Evolutionary conservation across 2,329 filamentous ascomycete species (phyloP).

Genomic region (Aspergillus hiratsukae): DNA sequence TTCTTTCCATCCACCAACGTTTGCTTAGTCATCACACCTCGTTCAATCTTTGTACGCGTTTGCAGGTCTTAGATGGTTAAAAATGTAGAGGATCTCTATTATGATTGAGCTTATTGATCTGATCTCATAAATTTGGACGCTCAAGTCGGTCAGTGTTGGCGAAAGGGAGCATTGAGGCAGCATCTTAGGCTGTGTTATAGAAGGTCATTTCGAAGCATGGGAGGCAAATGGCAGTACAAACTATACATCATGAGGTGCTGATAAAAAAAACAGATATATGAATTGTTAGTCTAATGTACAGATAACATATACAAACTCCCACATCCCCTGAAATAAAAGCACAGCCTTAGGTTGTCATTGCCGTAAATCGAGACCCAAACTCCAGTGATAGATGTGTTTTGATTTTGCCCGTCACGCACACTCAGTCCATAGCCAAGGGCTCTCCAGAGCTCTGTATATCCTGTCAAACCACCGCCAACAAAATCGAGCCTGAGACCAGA

Average conservation of each 20-base stretch:
- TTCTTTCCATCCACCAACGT: not conserved
- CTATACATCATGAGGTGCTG: not conserved
- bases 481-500: not conserved
- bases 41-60: not conserved
- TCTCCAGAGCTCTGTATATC: not conserved
- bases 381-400: conserved; percentile 6
- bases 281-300: conserved; percentile 20
- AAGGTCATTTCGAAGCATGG: no score
- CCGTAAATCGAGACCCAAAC: conserved; percentile 6
- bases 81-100: no score
- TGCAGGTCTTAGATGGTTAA: no score
- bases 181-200: no score
- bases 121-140: no score
- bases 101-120: no score
- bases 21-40: not conserved
- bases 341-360: conserved; percentile 14
- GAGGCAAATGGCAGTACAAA: no score
- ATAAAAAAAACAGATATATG: not conserved
- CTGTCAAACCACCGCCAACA: not conserved
- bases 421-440: conserved; percentile 10
- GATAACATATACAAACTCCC: conserved; percentile 8
- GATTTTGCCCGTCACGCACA: not conserved
- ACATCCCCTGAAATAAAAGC: conserved; percentile 9
- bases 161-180: no score
- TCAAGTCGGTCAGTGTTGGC: no score